phyloP scores from a whole-genome alignment of 345 rosid genomes.

The Excoecaria agallocha region DNA sequence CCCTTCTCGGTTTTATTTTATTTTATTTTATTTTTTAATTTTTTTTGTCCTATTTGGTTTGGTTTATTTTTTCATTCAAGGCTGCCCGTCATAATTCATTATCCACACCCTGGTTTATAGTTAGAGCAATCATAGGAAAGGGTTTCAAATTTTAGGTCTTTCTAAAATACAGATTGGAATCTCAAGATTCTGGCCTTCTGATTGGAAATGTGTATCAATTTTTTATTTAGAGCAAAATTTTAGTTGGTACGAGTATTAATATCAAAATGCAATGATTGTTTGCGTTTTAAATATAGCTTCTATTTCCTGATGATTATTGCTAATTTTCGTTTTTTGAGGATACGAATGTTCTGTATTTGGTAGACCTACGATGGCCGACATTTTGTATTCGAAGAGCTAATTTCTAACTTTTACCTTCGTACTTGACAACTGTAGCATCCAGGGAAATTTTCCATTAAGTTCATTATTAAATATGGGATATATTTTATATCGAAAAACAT shows the following conservation, averaged over 20 bases:
- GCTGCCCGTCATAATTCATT: background rate
- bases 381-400: too few species aligned
- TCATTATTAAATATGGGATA: too few species aligned
- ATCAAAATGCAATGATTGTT: background rate
- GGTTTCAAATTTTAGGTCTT: slow-evolving; percentile 9
- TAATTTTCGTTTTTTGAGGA: too few species aligned
- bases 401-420: too few species aligned
- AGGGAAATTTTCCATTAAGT: too few species aligned
- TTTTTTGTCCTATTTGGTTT: background rate
- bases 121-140: slow-evolving; percentile 11
- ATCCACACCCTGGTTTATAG: background rate
- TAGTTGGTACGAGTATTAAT: slow-evolving; percentile 10
- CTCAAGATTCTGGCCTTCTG: slow-evolving; percentile 17
- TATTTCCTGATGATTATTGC: background rate
- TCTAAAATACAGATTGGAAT: slow-evolving; percentile 5
- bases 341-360: too few species aligned
- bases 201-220: slow-evolving; percentile 13
- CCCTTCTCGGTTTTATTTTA: too few species aligned
- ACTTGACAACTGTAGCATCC: too few species aligned
- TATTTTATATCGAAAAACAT: too few species aligned
- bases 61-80: slow-evolving; percentile 9
- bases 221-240: slow-evolving; percentile 9
- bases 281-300: background rate
- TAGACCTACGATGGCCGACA: background rate
- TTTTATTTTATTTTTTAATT: too few species aligned